These are phyloP conservation scores for Epicoccum nigrum DNA, from an alignment of 2,329 filamentous ascomycete genomes.

Conservation along the genomic window DNA sequence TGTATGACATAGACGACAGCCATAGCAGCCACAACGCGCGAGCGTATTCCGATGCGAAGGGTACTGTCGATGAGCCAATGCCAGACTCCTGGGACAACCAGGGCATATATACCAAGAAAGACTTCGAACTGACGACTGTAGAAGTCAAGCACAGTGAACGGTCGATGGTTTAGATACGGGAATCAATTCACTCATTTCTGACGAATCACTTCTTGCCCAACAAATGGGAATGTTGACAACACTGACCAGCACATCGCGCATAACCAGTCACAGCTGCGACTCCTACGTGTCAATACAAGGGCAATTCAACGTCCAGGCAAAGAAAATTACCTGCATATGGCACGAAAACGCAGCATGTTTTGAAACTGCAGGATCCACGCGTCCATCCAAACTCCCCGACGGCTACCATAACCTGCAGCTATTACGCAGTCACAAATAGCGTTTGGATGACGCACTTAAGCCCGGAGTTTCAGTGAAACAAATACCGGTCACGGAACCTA, in stretches of 20 bases:
- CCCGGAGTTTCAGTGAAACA: no score
- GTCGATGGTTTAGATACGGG: constrained; percentile 12
- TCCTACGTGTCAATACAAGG: no score
- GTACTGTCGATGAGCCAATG: constrained; percentile 19
- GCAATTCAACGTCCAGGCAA: not conserved
- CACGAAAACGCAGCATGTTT: not conserved
- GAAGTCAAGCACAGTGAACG: constrained; percentile 16
- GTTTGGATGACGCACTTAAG: no score
- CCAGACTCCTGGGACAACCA: constrained; percentile 33
- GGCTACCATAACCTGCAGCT: not conserved
- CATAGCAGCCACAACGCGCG: constrained; percentile 23
- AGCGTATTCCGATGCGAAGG: constrained; percentile 29
- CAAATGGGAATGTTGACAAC: not conserved
- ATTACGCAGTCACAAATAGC: not conserved
- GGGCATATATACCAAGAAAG: constrained; percentile 33
- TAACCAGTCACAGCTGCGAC: not conserved
- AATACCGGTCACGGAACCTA: no score
- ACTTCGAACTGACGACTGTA: constrained; percentile 33
- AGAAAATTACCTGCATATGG: not conserved
- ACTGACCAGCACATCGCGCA: not conserved
- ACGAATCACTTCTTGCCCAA: no score
- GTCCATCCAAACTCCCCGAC: not conserved
- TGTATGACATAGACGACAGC: constrained; percentile 10
- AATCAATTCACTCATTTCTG: constrained; percentile 8
- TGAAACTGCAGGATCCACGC: not conserved